Conservation (phyloP, 257 asterid species). For the Nyctanthes arbortristis region DNA sequence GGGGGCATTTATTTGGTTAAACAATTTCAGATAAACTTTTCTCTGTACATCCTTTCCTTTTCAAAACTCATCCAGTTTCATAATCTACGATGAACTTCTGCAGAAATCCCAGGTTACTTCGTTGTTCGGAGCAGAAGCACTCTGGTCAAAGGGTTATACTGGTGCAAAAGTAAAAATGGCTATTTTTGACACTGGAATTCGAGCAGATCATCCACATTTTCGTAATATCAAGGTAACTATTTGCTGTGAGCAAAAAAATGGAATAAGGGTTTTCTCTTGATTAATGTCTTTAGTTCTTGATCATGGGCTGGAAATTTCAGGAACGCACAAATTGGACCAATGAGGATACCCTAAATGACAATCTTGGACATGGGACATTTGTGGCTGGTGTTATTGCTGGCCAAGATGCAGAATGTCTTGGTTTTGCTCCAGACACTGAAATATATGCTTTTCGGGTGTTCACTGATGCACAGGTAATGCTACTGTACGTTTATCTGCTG, state of each 20-base stretch:
- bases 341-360: constrained; percentile 92
- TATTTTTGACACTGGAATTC: constrained; percentile 95
- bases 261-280: constrained; percentile 2
- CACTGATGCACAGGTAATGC: constrained; percentile 97
- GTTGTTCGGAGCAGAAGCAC: constrained; percentile 91
- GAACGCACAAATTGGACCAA: constrained; percentile 99
- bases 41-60: no score
- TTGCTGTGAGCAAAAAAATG: constrained; percentile 17
- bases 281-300: constrained; percentile 21
- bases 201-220: constrained; percentile 91
- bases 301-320: constrained; percentile 38
- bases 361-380: constrained; percentile 99
- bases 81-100: constrained; percentile 33
- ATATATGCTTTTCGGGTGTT: constrained; percentile 96
- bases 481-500: constrained; percentile 32
- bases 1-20: background rate
- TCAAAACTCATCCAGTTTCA: constrained; percentile 19
- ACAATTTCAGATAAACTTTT: background rate
- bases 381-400: constrained; percentile 99
- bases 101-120: constrained; percentile 97
- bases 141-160: constrained; percentile 92
- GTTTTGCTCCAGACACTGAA: constrained; percentile 98
- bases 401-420: constrained; percentile 92
- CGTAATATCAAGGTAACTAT: constrained; percentile 85
- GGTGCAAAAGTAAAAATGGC: constrained; percentile 99